phyloP scores from a whole-genome alignment of 169 alveolate genomes.

The Plasmodium adleri region DNA sequence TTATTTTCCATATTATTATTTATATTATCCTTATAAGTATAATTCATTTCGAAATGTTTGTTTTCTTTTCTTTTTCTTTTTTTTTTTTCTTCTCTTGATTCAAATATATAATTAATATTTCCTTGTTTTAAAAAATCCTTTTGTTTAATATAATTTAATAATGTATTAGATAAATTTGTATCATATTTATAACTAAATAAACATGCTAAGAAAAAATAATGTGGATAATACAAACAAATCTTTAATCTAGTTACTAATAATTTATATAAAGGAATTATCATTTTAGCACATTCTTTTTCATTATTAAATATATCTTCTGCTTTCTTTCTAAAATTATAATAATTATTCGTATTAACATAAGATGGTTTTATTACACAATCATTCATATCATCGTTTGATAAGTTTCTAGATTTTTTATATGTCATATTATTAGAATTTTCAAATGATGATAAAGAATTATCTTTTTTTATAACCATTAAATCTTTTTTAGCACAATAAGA shows the following conservation, averaged over 20 bases:
- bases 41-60: no score
- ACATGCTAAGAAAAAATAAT: slow-evolving; percentile 59
- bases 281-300: slow-evolving; percentile 41
- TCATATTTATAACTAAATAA: slow-evolving; percentile 58
- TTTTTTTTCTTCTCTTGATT: neutral
- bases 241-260: slow-evolving; percentile 70
- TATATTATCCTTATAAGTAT: neutral
- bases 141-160: slow-evolving; percentile 35
- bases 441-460: no score
- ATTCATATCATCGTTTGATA: no score
- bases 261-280: slow-evolving; percentile 64
- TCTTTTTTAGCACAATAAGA: no score
- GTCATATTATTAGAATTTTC: no score
- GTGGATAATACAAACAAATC: slow-evolving; percentile 66
- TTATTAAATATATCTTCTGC: slow-evolving; percentile 27
- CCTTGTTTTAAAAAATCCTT: slow-evolving; percentile 17
- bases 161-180: slow-evolving; percentile 21
- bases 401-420: no score
- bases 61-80: neutral
- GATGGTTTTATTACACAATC: slow-evolving; percentile 27
- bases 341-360: slow-evolving; percentile 37
- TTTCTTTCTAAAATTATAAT: slow-evolving; percentile 33
- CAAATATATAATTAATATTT: slow-evolving; percentile 23
- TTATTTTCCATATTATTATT: neutral
- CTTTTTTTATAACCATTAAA: no score